A percentile compares a stretch with the other conserved stretches of the same genome.
Conservation (phyloP, 2,329 filamentous ascomycete genomes). For the Fusarium redolens region DNA sequence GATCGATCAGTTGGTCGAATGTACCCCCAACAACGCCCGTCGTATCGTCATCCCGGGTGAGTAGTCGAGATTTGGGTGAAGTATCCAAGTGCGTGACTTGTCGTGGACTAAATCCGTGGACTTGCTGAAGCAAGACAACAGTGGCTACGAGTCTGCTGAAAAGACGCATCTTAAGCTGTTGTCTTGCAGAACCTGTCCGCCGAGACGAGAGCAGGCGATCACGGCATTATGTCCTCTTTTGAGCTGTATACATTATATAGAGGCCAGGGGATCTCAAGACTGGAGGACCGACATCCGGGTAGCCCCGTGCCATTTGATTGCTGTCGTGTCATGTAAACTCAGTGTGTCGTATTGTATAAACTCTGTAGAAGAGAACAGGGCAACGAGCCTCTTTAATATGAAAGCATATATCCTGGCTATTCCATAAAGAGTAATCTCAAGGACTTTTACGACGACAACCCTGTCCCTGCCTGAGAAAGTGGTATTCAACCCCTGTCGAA, state of each 20-base stretch:
- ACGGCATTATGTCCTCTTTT: neutral
- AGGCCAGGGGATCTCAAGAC: neutral
- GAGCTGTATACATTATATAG: neutral
- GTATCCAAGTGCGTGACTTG: neutral
- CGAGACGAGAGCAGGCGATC: neutral
- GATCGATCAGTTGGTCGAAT: constrained; percentile 5
- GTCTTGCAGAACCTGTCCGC: neutral
- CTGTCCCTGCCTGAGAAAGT: neutral
- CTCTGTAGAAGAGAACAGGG: neutral
- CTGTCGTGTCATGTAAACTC: neutral
- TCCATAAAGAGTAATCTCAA: neutral
- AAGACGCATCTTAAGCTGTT: neutral
- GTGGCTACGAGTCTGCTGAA: neutral
- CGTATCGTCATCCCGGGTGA: neutral
- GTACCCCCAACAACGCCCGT: neutral
- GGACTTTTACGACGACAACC: neutral
- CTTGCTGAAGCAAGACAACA: neutral
- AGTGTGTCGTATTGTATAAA: neutral
- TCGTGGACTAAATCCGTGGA: neutral
- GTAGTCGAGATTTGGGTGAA: neutral
- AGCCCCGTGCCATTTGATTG: neutral
- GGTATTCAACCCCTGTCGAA: neutral
- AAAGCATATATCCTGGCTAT: neutral
- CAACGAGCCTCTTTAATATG: neutral
- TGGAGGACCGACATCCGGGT: neutral